These are phyloP conservation scores for Teunomyces tritomae DNA, from an alignment of 805 yeast genomes.

Conservation along the genomic window DNA sequence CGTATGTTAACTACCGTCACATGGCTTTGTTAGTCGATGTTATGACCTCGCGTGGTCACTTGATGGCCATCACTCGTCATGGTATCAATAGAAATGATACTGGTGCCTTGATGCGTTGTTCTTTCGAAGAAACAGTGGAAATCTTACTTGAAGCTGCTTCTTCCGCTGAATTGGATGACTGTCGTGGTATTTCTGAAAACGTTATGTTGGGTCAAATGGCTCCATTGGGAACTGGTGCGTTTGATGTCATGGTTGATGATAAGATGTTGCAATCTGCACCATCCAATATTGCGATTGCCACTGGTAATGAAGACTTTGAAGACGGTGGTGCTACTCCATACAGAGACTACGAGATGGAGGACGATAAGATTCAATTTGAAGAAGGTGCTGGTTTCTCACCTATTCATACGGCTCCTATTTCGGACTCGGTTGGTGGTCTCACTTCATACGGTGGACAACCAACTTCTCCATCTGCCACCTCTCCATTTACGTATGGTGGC, in stretches of 20 bases:
- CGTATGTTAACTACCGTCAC: constrained; percentile 97
- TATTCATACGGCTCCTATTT: constrained; percentile 79
- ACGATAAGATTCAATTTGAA: constrained; percentile 58
- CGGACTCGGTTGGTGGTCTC: constrained; percentile 76
- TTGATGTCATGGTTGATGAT: constrained; percentile 93
- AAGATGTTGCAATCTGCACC: constrained; percentile 69
- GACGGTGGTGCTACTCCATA: constrained; percentile 92
- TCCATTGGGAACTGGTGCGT: constrained; percentile 97
- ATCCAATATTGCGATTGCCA: constrained; percentile 45
- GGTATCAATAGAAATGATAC: constrained; percentile 99
- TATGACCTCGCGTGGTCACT: constrained; percentile 97
- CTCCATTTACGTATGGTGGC: constrained; percentile 54
- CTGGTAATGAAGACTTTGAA: constrained; percentile 28
- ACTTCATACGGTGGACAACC: constrained; percentile 82
- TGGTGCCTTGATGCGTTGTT: constrained; percentile 98
- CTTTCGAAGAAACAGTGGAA: constrained; percentile 98
- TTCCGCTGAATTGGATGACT: constrained; percentile 94
- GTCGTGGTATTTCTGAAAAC: constrained; percentile 97
- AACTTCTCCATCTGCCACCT: constrained; percentile 48
- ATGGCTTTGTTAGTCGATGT: constrained; percentile 97
- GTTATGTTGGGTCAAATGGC: constrained; percentile 98
- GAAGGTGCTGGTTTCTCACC: constrained; percentile 92
- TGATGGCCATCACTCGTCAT: constrained; percentile 98
- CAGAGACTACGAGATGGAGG: constrained; percentile 60
- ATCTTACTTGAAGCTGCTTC: constrained; percentile 97